Evolutionary conservation across 257 asterid genomes (phyloP).

Genomic region (Salvia hispanica): DNA sequence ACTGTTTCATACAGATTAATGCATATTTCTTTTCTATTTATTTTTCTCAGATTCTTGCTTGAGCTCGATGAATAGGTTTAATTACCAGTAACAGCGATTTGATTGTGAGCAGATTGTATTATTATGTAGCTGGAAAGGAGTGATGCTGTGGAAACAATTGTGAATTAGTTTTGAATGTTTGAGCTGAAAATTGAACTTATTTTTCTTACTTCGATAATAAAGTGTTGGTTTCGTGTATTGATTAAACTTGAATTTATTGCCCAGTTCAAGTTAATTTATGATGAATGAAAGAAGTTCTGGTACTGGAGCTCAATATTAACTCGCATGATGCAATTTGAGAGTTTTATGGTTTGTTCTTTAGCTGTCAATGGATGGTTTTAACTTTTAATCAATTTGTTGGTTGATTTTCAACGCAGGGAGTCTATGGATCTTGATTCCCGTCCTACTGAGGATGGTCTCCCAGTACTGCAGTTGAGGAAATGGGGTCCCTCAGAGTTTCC

Average conservation of each 20-base stretch:
- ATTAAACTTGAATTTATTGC: constrained; percentile 15
- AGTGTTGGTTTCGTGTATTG: neutral
- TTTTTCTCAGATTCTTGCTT: constrained; percentile 19
- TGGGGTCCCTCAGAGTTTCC: constrained; percentile 76
- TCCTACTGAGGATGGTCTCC: constrained; percentile 52
- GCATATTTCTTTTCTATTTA: neutral
- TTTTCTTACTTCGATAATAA: constrained; percentile 11
- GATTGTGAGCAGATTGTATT: neutral
- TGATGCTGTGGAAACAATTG: constrained; percentile 19
- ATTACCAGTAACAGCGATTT: constrained; percentile 26
- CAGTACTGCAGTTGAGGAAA: constrained; percentile 76
- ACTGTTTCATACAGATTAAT: constrained; percentile 29
- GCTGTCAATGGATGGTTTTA: constrained; percentile 16
- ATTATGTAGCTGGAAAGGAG: neutral
- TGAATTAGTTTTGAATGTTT: constrained; percentile 21
- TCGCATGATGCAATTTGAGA: constrained; percentile 17
- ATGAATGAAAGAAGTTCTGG: constrained; percentile 12
- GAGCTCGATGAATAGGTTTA: constrained; percentile 26
- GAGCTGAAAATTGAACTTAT: constrained; percentile 31
- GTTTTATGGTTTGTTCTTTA: neutral
- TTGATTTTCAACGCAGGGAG: constrained; percentile 34
- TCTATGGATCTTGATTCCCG: constrained; percentile 46
- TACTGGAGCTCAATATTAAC: constrained; percentile 8
- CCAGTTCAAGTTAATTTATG: constrained; percentile 18
- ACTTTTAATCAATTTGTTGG: neutral